phyloP scores from a whole-genome alignment of 163 green algal species.

The Trebouxia gelatinosa region DNA sequence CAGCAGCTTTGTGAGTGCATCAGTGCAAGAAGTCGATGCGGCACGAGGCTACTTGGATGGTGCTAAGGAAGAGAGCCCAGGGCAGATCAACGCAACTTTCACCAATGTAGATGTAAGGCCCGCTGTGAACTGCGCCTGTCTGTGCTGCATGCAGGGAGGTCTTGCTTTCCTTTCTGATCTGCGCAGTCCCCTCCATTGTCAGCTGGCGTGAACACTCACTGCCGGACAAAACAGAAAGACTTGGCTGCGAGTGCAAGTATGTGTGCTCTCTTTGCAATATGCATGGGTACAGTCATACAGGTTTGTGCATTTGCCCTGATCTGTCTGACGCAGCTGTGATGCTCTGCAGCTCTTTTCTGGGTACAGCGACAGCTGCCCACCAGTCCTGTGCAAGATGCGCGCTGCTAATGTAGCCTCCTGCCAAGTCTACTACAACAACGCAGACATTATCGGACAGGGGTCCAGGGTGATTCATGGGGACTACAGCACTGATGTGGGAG shows the following conservation, averaged over 20 bases:
- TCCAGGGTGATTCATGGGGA: conserved; percentile 13
- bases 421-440: conserved; percentile 2
- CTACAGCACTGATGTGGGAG: conserved; percentile 17
- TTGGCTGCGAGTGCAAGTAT: too few species aligned
- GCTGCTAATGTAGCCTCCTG: conserved; percentile 4
- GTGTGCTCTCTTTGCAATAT: too few species aligned
- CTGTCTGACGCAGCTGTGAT: too few species aligned
- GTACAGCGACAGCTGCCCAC: neutral
- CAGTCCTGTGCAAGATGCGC: conserved; percentile 12
- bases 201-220: too few species aligned
- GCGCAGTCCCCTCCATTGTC: too few species aligned
- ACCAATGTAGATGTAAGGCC: conserved; percentile 19
- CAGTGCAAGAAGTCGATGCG: conserved; percentile 17
- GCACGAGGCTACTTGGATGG: neutral
- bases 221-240: too few species aligned
- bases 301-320: too few species aligned
- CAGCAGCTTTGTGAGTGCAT: too few species aligned
- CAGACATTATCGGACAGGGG: neutral
- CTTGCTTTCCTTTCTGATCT: too few species aligned
- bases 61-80: neutral
- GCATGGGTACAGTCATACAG: too few species aligned
- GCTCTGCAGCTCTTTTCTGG: conserved; percentile 18
- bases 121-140: too few species aligned
- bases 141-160: too few species aligned
- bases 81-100: conserved; percentile 14